Conservation (phyloP, 176 grass and related monocot genomes). For the Dactylis glomerata region DNA sequence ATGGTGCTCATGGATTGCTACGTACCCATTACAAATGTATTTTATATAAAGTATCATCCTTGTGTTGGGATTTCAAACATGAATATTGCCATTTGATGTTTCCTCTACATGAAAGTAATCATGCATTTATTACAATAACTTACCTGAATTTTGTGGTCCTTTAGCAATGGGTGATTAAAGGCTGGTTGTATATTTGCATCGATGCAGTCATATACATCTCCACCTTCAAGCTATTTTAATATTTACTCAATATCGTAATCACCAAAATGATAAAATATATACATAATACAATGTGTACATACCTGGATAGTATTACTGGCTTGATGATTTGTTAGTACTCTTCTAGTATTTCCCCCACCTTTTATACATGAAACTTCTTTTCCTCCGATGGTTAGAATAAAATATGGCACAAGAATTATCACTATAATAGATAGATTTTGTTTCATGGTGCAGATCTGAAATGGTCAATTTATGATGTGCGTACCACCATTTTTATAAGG, state of each 20-base stretch:
- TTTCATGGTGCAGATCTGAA: too few relatives aligned
- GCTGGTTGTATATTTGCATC: neutral
- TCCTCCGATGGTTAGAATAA: too few relatives aligned
- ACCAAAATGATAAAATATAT: neutral
- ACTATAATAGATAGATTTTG: too few relatives aligned
- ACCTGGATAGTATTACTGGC: neutral
- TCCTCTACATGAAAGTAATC: too few relatives aligned
- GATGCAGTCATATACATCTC: neutral
- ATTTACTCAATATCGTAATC: neutral
- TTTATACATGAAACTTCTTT: neutral
- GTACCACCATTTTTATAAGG: too few relatives aligned
- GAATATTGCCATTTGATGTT: too few relatives aligned
- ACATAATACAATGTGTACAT: neutral
- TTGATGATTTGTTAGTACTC: neutral
- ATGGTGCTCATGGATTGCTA: too few relatives aligned
- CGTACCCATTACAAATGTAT: too few relatives aligned
- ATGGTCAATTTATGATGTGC: too few relatives aligned
- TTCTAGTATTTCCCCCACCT: neutral
- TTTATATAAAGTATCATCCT: too few relatives aligned
- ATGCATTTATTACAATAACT: neutral
- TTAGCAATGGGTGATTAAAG: neutral
- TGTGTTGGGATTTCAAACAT: too few relatives aligned
- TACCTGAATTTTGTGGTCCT: slow-evolving; percentile 6
- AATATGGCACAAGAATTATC: too few relatives aligned
- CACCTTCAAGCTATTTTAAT: neutral